phyloP scores from a whole-genome alignment of 495 filamentous ascomycete genomes.

The Penicillium silybi region DNA sequence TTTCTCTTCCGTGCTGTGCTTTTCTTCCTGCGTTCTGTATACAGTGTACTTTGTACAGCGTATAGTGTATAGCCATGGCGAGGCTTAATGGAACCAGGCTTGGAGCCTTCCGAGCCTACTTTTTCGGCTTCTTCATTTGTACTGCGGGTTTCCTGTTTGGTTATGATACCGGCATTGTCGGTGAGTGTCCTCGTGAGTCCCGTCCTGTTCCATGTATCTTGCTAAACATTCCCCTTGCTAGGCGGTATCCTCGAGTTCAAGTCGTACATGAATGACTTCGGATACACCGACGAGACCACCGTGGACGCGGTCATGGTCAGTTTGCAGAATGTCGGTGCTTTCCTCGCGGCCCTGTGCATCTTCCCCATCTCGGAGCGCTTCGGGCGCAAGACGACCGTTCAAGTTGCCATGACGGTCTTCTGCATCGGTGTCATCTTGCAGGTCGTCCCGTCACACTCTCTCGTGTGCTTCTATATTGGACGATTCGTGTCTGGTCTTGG shows the following conservation, averaged over 20 bases:
- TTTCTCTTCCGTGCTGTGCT: not conserved
- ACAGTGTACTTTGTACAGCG: not conserved
- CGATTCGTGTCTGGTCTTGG: slow-evolving; percentile 54
- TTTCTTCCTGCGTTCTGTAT: not conserved
- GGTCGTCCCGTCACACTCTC: slow-evolving; percentile 37
- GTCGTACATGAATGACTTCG: slow-evolving; percentile 21
- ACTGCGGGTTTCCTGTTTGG: slow-evolving; percentile 26
- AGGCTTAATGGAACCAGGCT: slow-evolving; percentile 20
- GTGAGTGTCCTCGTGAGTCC: slow-evolving; percentile 3
- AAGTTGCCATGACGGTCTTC: slow-evolving; percentile 39
- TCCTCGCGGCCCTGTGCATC: slow-evolving; percentile 35
- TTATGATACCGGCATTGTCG: slow-evolving; percentile 29
- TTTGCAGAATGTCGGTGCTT: slow-evolving; percentile 26
- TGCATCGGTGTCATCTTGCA: slow-evolving; percentile 42
- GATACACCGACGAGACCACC: slow-evolving; percentile 25
- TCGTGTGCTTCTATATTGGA: slow-evolving; percentile 44
- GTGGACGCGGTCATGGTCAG: slow-evolving; percentile 29
- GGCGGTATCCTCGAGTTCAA: slow-evolving; percentile 24
- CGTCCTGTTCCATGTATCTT: not conserved
- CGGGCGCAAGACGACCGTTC: slow-evolving; percentile 43
- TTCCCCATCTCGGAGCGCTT: slow-evolving; percentile 38
- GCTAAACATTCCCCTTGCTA: not conserved
- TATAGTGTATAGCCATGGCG: slow-evolving; percentile 7
- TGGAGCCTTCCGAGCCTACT: slow-evolving; percentile 26
- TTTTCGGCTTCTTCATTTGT: slow-evolving; percentile 27